Evolutionary conservation across 2,329 filamentous ascomycete species (phyloP).

Genomic region (Botrytis aclada): DNA sequence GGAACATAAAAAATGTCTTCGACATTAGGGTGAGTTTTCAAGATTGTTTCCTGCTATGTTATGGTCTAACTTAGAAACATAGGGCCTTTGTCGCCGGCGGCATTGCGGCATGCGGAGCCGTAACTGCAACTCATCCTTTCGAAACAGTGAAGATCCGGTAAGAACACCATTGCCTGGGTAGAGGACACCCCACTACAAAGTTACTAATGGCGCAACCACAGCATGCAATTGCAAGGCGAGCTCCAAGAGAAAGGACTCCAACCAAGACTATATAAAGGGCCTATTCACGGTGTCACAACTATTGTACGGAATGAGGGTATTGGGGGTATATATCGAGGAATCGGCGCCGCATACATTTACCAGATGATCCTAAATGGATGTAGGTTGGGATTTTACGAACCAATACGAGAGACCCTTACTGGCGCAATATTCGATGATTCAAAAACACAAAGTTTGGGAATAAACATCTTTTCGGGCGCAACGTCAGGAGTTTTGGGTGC

Average conservation of each 20-base stretch:
- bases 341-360: constrained; percentile 92
- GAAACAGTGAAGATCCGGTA: constrained; percentile 98
- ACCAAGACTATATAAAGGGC: constrained; percentile 84
- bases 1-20: constrained; percentile 47
- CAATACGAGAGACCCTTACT: constrained; percentile 72
- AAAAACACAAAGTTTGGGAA: constrained; percentile 74
- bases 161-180: constrained; percentile 31
- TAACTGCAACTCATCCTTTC: constrained; percentile 96
- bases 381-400: constrained; percentile 95
- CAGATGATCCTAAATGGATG: constrained; percentile 96
- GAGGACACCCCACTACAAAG: neutral
- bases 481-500: constrained; percentile 86
- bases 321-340: constrained; percentile 78
- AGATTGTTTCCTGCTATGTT: neutral
- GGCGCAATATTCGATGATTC: constrained; percentile 67
- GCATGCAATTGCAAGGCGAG: constrained; percentile 94
- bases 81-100: constrained; percentile 92
- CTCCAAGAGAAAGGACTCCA: constrained; percentile 83
- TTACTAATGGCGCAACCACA: constrained; percentile 39
- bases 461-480: constrained; percentile 94
- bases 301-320: constrained; percentile 90
- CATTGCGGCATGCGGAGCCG: constrained; percentile 93
- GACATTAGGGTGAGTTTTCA: constrained; percentile 47
- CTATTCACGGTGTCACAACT: constrained; percentile 84
- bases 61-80: constrained; percentile 2